A percentile compares a stretch with the other conserved stretches of the same genome.
phyloP scores from a whole-genome alignment of 306 rosid species.

The Betula pendula region DNA sequence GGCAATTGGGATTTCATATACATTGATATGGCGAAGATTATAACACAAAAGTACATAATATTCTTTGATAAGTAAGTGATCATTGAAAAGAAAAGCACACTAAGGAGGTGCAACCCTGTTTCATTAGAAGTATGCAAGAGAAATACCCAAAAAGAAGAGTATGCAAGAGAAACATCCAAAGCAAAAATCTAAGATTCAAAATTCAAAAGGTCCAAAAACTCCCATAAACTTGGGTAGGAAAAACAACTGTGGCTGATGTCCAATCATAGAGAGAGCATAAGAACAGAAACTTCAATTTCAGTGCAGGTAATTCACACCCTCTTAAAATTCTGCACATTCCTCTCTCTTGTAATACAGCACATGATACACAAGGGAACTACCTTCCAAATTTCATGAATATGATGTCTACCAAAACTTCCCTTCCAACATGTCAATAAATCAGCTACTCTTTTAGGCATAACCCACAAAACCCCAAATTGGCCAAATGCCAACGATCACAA shows the following conservation, averaged over 20 bases:
- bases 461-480: too few species aligned
- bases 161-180: too few species aligned
- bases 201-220: background rate
- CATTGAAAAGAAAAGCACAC: background rate
- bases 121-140: background rate
- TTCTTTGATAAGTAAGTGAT: too few species aligned
- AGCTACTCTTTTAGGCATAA: background rate
- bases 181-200: background rate
- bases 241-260: background rate
- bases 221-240: background rate
- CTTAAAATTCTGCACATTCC: background rate
- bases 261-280: too few species aligned
- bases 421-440: too few species aligned
- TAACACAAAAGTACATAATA: too few species aligned
- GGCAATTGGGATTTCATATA: background rate
- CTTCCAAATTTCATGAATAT: background rate
- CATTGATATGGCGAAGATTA: background rate
- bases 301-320: background rate
- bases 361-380: background rate
- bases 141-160: too few species aligned
- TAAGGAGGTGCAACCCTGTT: background rate
- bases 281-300: background rate
- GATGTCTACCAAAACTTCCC: background rate
- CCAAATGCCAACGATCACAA: too few species aligned
- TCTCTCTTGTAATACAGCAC: background rate